These are phyloP conservation scores for Niebla homalea DNA, from an alignment of 495 filamentous ascomycete genomes.

Conservation along the genomic window DNA sequence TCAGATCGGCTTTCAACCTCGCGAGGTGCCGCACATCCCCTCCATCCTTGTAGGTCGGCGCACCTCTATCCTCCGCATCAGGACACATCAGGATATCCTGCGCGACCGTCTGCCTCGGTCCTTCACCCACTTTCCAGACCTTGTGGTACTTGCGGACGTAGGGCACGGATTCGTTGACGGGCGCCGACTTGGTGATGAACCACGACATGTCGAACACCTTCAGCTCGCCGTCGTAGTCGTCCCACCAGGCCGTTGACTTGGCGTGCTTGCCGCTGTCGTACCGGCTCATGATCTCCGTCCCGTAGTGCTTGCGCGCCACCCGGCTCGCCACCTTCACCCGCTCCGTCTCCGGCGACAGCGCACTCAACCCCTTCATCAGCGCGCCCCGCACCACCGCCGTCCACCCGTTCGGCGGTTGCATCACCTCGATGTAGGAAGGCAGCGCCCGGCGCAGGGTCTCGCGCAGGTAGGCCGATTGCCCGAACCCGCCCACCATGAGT, in stretches of 20 bases:
- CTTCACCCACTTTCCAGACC: conserved; percentile 12
- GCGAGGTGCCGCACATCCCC: conserved; percentile 10
- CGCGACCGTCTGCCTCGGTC: conserved; percentile 10
- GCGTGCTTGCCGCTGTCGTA: conserved; percentile 19
- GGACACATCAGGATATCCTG: conserved; percentile 12
- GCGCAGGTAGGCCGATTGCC: conserved; percentile 47
- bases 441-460: conserved; percentile 11
- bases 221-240: conserved; percentile 16
- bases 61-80: conserved; percentile 9
- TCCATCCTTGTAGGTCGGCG: conserved; percentile 13
- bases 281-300: conserved; percentile 16
- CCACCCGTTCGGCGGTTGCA: conserved; percentile 20
- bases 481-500: conserved; percentile 55
- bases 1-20: conserved; percentile 13
- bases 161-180: conserved; percentile 3
- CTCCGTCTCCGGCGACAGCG: conserved; percentile 12
- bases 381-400: conserved; percentile 33
- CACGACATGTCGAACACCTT: conserved; percentile 20
- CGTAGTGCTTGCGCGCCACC: conserved; percentile 29
- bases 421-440: conserved; percentile 10
- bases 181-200: conserved; percentile 21
- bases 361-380: conserved; percentile 24
- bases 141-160: conserved; percentile 9
- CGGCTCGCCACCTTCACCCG: conserved; percentile 21
- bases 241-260: conserved; percentile 9